Conservation (phyloP, 2,329 filamentous ascomycete species). For the Fusarium virguliforme region DNA sequence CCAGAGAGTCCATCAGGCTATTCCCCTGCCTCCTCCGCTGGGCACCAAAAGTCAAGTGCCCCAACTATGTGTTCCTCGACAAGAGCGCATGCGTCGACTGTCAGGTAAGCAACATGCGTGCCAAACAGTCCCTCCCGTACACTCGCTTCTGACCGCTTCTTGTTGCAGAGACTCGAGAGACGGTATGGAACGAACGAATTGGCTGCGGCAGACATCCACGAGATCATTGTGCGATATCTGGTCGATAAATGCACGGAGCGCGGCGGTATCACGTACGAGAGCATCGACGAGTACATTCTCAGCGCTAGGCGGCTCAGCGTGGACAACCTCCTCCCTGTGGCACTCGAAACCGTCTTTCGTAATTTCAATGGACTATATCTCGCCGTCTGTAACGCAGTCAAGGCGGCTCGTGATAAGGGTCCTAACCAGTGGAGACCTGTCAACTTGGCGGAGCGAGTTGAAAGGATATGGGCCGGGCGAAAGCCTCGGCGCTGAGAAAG, state of each 20-base stretch:
- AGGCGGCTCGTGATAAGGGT: slow-evolving; percentile 40
- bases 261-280: slow-evolving; percentile 46
- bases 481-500: slow-evolving; percentile 26
- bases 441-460: slow-evolving; percentile 43
- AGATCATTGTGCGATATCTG: slow-evolving; percentile 48
- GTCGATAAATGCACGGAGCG: slow-evolving; percentile 46
- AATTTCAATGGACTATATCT: slow-evolving; percentile 44
- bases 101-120: slow-evolving; percentile 37
- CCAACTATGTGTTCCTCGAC: slow-evolving; percentile 49
- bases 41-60: slow-evolving; percentile 48
- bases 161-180: slow-evolving; percentile 28
- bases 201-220: slow-evolving; percentile 45
- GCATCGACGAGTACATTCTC: slow-evolving; percentile 42
- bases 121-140: slow-evolving; percentile 5
- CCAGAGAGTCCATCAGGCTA: slow-evolving; percentile 37
- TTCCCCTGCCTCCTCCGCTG: slow-evolving; percentile 46
- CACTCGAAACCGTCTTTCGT: slow-evolving; percentile 46
- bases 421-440: slow-evolving; percentile 41
- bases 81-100: slow-evolving; percentile 47
- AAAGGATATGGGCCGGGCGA: slow-evolving; percentile 36
- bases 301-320: slow-evolving; percentile 40
- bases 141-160: slow-evolving; percentile 14
- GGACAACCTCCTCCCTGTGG: slow-evolving; percentile 43
- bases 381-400: slow-evolving; percentile 42
- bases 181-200: slow-evolving; percentile 34